phyloP scores from a whole-genome alignment of 331 rosid genomes.

The Rhamnella rubrinervis region DNA sequence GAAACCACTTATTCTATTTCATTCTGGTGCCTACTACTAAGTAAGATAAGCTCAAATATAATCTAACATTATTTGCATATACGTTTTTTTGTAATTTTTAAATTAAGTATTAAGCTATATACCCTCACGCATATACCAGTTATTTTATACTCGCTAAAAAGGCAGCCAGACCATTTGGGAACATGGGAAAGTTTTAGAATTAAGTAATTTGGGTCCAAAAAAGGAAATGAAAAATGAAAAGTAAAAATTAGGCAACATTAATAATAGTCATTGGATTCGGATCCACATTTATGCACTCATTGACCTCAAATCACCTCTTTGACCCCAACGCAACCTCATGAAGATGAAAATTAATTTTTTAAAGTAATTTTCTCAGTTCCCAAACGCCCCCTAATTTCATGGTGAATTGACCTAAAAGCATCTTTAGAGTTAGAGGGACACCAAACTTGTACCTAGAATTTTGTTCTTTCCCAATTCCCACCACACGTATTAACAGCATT shows the following conservation, averaged over 20 bases:
- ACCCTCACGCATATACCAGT: too few relatives aligned
- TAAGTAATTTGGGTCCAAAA: too few relatives aligned
- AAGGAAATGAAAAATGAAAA: neutral
- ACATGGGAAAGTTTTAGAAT: too few relatives aligned
- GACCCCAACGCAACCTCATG: conserved; percentile 11
- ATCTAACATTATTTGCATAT: too few relatives aligned
- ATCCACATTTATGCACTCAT: conserved; percentile 8
- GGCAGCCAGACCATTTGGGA: too few relatives aligned
- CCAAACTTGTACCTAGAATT: conserved; percentile 34
- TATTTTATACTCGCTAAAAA: too few relatives aligned
- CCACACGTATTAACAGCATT: conserved; percentile 30
- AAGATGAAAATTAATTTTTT: conserved; percentile 2
- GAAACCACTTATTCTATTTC: too few relatives aligned
- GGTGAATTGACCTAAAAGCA: conserved; percentile 46
- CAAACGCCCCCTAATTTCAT: conserved; percentile 42
- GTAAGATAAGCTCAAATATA: too few relatives aligned
- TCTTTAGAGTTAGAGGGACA: conserved; percentile 24
- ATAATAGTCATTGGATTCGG: conserved; percentile 11
- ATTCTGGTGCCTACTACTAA: too few relatives aligned
- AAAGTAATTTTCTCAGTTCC: conserved; percentile 20
- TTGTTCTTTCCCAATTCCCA: conserved; percentile 42
- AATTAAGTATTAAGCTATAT: too few relatives aligned
- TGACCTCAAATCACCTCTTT: conserved; percentile 32
- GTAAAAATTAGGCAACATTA: neutral
- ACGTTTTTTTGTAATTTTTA: too few relatives aligned